These are phyloP conservation scores for Cinnamomum chago DNA, from an alignment of 164 flowering plant genomes.

Conservation along the genomic window DNA sequence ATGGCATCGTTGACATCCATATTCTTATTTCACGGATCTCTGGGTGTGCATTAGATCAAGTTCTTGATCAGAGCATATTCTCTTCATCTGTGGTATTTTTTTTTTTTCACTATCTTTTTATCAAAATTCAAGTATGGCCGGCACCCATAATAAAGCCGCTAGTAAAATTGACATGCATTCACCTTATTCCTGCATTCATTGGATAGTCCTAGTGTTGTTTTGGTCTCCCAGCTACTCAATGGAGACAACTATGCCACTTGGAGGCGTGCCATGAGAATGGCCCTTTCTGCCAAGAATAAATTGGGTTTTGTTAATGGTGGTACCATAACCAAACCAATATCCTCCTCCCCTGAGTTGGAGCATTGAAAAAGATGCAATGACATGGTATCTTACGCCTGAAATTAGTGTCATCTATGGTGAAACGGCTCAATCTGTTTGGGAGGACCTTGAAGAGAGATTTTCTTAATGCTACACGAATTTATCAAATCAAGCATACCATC, in stretches of 20 bases:
- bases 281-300: not conserved
- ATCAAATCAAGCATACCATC: not conserved
- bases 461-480: not conserved
- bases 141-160: no score
- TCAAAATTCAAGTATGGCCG: no score
- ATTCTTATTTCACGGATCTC: no score
- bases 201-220: not conserved
- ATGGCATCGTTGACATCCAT: no score
- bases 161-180: no score
- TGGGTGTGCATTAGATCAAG: no score
- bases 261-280: not conserved
- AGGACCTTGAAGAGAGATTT: not conserved
- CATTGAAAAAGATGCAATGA: not conserved
- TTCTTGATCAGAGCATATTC: no score
- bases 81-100: no score
- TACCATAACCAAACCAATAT: not conserved
- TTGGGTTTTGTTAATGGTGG: not conserved
- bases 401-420: not conserved
- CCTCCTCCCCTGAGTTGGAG: not conserved
- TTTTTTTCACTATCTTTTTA: no score
- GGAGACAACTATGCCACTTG: not conserved
- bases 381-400: not conserved
- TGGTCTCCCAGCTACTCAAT: not conserved
- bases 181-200: no score
- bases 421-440: not conserved